Evolutionary conservation across 2,329 filamentous ascomycete genomes (phyloP), one percentile per base, ranked within the genome.

Genomic region (Fusarium sp.): DNA sequence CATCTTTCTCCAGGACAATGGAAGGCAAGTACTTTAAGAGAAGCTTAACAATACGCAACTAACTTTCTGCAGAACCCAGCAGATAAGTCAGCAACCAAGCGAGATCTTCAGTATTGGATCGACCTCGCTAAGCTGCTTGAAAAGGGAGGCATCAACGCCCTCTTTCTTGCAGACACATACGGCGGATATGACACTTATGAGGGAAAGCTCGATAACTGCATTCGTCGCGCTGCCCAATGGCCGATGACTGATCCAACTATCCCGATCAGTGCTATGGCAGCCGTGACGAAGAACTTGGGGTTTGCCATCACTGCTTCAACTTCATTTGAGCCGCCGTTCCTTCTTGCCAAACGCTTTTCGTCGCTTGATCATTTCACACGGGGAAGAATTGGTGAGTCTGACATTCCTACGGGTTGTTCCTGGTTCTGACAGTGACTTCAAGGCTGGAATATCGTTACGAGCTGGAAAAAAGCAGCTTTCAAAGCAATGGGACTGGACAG

Each of bases 391-490:
- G 58, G 58, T 58, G 16, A 61, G 58, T 22, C 1, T 6, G 7
- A 3, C 25, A 24, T 34, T 3, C 4, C 6, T 16, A 8, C 1
- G 2, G 4, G 4, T 5, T 18, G 1, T 20, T 18, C 9, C 9
- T 45, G 4, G 11, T n/a, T 46, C 43, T 47, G 8, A 61, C 10
- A 30, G 18, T 2, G 12, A 8, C 18, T n/a, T 4, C 2, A 18
- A 61, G 88, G 87, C 0, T 90, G 89, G 89, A 91, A 91, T 65
- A 90, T 91, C 22, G 89, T 92, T 1, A 91, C 88, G 0, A 72
- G 67, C 1, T 74, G 71, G 71, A 74, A 74, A 74, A 90, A 90
- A 72, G 83, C 86, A 0, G 88, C 88, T 0, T 88, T 89, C 76
- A 89, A 90, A 72, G 87, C 87, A 1, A 89, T 90, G 58, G 88